Conservation (phyloP, 2,329 filamentous ascomycete genomes). For the Colletotrichum viniferum region DNA sequence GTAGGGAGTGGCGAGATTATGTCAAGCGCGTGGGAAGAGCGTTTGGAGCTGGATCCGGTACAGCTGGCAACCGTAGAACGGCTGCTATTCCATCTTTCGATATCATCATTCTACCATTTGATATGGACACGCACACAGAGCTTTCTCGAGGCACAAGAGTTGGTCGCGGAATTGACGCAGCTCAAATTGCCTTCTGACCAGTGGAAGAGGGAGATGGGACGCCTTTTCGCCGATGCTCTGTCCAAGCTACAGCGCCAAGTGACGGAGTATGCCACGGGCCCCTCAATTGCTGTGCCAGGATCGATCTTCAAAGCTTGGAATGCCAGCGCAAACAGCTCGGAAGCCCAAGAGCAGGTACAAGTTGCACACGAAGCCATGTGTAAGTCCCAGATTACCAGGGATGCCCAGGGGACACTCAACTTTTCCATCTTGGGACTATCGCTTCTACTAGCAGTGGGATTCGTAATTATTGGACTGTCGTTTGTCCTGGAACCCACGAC, state of each 20-base stretch:
- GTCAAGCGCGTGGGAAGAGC: not conserved
- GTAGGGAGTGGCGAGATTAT: not conserved
- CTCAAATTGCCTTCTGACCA: not conserved
- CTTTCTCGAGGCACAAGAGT: not conserved
- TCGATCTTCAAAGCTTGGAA: not conserved
- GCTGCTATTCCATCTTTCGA: not conserved
- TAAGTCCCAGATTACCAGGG: not conserved
- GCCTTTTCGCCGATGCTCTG: not conserved
- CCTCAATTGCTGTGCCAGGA: not conserved
- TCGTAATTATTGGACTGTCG: not conserved
- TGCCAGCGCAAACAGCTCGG: not conserved
- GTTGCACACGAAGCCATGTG: not conserved
- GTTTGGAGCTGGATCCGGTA: not conserved
- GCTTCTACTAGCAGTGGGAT: not conserved
- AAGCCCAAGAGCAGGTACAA: not conserved
- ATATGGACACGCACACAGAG: not conserved
- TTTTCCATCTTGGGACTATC: not conserved
- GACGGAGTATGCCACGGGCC: not conserved
- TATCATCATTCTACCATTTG: not conserved
- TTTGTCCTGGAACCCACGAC: not conserved
- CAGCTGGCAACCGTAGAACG: not conserved
- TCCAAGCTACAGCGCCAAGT: not conserved
- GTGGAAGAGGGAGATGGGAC: conserved; percentile 1
- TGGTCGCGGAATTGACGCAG: not conserved
- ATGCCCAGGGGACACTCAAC: conserved; percentile 1